These are phyloP conservation scores for Tieghemostelium lacteum DNA, from an alignment of 78 protist species.

Conservation along the genomic window DNA sequence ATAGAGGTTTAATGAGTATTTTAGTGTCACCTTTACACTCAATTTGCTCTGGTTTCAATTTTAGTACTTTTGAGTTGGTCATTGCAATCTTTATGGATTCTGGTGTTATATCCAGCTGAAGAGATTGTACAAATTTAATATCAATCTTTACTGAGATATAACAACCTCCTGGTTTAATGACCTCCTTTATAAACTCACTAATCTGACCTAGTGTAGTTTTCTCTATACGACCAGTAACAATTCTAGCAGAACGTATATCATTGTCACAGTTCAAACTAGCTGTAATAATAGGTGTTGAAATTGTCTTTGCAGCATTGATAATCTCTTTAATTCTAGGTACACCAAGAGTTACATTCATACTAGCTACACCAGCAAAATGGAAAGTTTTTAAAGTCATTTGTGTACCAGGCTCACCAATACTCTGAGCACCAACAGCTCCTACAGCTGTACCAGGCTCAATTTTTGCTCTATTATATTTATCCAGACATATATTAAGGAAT, in stretches of 20 bases:
- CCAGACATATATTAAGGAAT: constrained; percentile 59
- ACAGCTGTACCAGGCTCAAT: constrained; percentile 98
- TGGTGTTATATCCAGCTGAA: constrained; percentile 83
- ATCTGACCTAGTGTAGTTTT: constrained; percentile 93
- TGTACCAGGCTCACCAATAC: constrained; percentile 99
- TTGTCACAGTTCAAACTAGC: constrained; percentile 80
- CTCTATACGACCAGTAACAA: constrained; percentile 96
- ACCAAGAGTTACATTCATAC: constrained; percentile 92
- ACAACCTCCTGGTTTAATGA: constrained; percentile 61
- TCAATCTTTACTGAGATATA: constrained; percentile 89
- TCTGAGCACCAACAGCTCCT: constrained; percentile 99
- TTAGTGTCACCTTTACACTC: neutral
- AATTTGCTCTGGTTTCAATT: constrained; percentile 69
- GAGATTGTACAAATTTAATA: constrained; percentile 63
- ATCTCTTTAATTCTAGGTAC: constrained; percentile 96
- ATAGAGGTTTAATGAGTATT: constrained; percentile 17
- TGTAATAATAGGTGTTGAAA: constrained; percentile 96
- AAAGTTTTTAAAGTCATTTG: constrained; percentile 99
- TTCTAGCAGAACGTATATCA: constrained; percentile 83
- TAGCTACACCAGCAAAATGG: constrained; percentile 99
- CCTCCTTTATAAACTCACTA: constrained; percentile 84
- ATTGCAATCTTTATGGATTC: constrained; percentile 66
- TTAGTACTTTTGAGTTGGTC: constrained; percentile 31
- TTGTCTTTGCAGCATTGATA: constrained; percentile 97
- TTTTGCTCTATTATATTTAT: constrained; percentile 69